Percentiles rank a stretch among this genome's conserved stretches.
phyloP scores from a whole-genome alignment of 176 grass and related monocot species.

The Eragrostis nindensis region DNA sequence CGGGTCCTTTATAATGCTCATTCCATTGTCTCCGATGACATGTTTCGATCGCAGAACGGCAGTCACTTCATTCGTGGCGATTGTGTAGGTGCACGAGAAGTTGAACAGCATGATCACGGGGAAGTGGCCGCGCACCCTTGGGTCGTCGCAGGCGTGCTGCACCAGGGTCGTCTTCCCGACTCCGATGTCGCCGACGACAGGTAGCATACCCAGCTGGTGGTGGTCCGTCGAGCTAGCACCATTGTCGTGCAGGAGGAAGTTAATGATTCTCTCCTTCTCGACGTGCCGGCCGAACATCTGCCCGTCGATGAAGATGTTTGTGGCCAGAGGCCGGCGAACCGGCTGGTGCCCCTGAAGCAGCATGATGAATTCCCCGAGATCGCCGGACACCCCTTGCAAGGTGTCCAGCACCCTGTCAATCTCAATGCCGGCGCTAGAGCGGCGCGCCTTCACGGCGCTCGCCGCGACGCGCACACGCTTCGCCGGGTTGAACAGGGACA shows the following conservation, averaged over 20 bases:
- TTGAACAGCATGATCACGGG: neutral
- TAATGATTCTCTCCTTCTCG: constrained; percentile 42
- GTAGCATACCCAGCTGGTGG: neutral
- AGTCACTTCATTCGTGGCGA: neutral
- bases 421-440: neutral
- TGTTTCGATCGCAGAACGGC: neutral
- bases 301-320: constrained; percentile 23
- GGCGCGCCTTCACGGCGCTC: neutral
- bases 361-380: constrained; percentile 41
- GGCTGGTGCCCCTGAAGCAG: constrained; percentile 8
- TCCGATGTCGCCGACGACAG: neutral
- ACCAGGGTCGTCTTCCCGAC: constrained; percentile 38
- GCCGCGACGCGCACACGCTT: constrained; percentile 1
- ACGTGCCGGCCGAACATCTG: constrained; percentile 48
- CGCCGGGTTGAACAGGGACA: constrained; percentile 16
- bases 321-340: neutral
- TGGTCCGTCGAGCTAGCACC: accelerated
- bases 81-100: neutral
- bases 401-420: constrained; percentile 1
- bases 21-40: neutral
- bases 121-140: constrained; percentile 2
- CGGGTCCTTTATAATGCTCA: neutral
- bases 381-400: neutral
- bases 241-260: constrained; percentile 21
- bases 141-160: constrained; percentile 22